Evolutionary conservation across 2,329 filamentous ascomycete genomes (phyloP), one percentile per base, ranked within the genome.

Genomic region (Tolypocladium sp.): DNA sequence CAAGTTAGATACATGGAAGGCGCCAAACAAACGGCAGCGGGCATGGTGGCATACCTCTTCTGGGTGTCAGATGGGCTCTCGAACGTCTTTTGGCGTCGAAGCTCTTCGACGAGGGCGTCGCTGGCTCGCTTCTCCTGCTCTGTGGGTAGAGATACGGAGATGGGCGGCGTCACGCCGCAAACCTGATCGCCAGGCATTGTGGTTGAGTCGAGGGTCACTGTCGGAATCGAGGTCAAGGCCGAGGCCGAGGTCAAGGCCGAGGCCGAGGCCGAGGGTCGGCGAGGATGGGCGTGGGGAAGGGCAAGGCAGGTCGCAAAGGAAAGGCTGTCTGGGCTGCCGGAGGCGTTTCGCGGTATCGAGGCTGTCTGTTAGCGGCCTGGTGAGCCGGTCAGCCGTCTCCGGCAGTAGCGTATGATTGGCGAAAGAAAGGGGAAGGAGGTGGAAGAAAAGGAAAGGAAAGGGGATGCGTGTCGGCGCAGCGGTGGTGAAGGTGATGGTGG

Each of bases 41-140:
- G 9, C 30, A 40, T 33, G 49, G 12, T 12, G 25, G 55, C 73
- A 62, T 75, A 91, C 90, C 92, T 88, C 72, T 90, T 91, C 63
- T 91, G 83, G 3, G 91, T 96, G 70, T 95, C 94, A 51, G 90
- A 82, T 17, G 86, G 82, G 57, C 84, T 85, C 74, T 97, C 94
- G 68, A 96, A 99, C 57, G 94, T 96, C 75, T 95, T 93, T 75
- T 97, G 90, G 46, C 81, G 81, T 71, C 91, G 91, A 62, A 99
- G 78, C 74, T 97, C 92, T 59, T 90, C 85, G 59, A 96, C 83
- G 52, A 99, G 82, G 59, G 87, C 81, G 65, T 91, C 87, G 67
- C 91, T 95, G 56, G 89, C 84, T 63, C 87, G 82, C 59, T 88
- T 83, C 72, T 99, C 93, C 42, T 82, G 77, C 58, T 88, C 82